Evolutionary conservation across 441 rosid species (phyloP).

Genomic region (Populus hybrid): DNA sequence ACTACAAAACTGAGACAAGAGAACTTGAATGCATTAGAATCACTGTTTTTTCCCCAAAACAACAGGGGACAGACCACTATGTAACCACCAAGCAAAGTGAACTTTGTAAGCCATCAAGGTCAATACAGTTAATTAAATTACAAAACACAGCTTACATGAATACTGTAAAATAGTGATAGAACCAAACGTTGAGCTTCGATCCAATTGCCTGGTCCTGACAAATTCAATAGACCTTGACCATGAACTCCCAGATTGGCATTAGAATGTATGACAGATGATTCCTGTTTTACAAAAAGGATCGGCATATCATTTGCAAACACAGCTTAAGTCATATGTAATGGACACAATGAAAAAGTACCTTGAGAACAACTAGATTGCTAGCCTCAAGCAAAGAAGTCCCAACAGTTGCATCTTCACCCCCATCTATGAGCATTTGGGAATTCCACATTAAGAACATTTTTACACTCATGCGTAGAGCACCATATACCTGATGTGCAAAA

Average conservation of each 20-base stretch:
- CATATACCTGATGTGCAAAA: conserved; percentile 64
- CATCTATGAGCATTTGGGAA: conserved; percentile 82
- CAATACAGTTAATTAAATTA: neutral
- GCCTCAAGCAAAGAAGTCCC: conserved; percentile 92
- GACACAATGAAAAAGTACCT: conserved; percentile 42
- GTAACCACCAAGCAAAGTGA: conserved; percentile 10
- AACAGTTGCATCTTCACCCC: conserved; percentile 80
- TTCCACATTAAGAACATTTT: conserved; percentile 99
- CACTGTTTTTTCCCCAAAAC: too few species aligned
- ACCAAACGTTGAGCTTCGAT: conserved; percentile 97
- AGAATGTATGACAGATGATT: conserved; percentile 87
- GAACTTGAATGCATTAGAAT: neutral
- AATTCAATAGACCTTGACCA: conserved; percentile 94
- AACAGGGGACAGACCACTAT: neutral
- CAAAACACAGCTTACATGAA: conserved; percentile 62
- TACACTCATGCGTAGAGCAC: conserved; percentile 96
- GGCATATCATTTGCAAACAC: conserved; percentile 11
- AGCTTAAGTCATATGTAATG: conserved; percentile 7
- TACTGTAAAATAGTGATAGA: conserved; percentile 79
- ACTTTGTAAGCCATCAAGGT: conserved; percentile 6
- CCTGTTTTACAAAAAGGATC: conserved; percentile 43
- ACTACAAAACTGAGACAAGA: neutral
- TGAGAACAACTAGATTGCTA: conserved; percentile 94
- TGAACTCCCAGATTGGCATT: conserved; percentile 95
- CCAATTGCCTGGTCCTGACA: conserved; percentile 87